Evolutionary conservation across 805 yeast species (phyloP).

Genomic region (Candida easanensis): DNA sequence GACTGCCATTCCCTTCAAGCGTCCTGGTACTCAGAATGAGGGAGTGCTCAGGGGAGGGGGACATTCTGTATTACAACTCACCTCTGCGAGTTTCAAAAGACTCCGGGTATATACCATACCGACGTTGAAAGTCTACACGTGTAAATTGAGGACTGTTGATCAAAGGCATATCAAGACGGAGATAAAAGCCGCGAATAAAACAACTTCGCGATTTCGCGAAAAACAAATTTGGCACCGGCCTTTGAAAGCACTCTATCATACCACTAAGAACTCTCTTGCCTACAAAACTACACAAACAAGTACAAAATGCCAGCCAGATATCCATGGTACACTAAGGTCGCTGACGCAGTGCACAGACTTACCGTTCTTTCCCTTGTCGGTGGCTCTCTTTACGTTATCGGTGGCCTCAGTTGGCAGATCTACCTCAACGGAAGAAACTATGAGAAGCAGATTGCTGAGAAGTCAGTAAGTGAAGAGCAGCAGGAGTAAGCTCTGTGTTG

Average conservation of each 20-base stretch:
- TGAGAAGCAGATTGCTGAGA: slow-evolving; percentile 34
- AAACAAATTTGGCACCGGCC: background rate
- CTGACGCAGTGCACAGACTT: slow-evolving; percentile 70
- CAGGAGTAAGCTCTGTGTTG: too few relatives aligned
- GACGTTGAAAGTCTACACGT: too few relatives aligned
- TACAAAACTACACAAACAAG: background rate
- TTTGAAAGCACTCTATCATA: background rate
- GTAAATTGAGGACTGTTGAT: too few relatives aligned
- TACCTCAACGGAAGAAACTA: slow-evolving; percentile 51
- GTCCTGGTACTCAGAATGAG: too few relatives aligned
- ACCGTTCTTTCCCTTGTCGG: slow-evolving; percentile 69
- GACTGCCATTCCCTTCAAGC: slow-evolving; percentile 8
- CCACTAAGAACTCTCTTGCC: too few relatives aligned
- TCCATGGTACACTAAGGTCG: slow-evolving; percentile 75
- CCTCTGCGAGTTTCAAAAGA: too few relatives aligned
- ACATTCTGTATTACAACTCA: too few relatives aligned
- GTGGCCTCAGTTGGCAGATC: slow-evolving; percentile 50
- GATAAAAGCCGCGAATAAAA: background rate
- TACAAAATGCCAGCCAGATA: slow-evolving; percentile 41
- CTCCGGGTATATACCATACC: too few relatives aligned
- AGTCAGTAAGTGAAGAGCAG: slow-evolving; percentile 6
- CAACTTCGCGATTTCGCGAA: background rate
- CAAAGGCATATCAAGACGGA: too few relatives aligned
- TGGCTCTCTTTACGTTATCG: slow-evolving; percentile 46
- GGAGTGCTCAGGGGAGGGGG: too few relatives aligned